These are phyloP conservation scores for Geranium rotundifolium DNA, from an alignment of 345 rosid species.

Conservation along the genomic window DNA sequence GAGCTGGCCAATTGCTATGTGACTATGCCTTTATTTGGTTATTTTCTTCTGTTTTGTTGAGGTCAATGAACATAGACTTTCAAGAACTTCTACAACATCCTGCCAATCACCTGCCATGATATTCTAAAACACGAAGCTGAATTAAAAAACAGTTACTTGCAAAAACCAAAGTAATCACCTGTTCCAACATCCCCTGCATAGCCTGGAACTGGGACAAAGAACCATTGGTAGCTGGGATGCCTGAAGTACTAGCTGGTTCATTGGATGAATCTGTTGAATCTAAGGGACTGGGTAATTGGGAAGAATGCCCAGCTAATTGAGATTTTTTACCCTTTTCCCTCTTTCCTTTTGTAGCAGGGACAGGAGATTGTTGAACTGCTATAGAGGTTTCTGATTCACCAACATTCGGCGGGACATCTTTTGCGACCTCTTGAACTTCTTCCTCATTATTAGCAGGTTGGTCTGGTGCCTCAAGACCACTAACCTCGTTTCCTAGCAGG, in stretches of 20 bases:
- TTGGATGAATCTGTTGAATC: conserved; percentile 52
- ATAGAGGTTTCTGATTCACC: conserved; percentile 21
- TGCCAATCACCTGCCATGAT: neutral
- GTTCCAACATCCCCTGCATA: conserved; percentile 45
- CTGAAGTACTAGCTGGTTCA: conserved; percentile 34
- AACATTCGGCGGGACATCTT: conserved; percentile 25
- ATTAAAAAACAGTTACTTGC: neutral
- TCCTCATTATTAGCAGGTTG: conserved; percentile 21
- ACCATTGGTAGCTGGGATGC: conserved; percentile 29
- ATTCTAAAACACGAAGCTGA: neutral
- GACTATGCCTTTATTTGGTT: too few species aligned
- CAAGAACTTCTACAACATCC: neutral
- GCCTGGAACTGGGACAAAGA: conserved; percentile 31
- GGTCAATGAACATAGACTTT: neutral
- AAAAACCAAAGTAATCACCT: conserved; percentile 28
- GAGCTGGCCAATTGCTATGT: too few species aligned
- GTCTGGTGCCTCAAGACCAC: conserved; percentile 19
- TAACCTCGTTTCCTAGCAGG: conserved; percentile 6
- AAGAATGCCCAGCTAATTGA: conserved; percentile 35
- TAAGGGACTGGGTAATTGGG: conserved; percentile 35
- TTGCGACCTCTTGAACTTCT: conserved; percentile 19
- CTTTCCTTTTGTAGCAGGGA: conserved; percentile 39
- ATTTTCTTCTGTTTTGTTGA: too few species aligned
- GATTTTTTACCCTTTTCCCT: conserved; percentile 40
- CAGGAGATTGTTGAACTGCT: conserved; percentile 19